Base-by-base conservation (phyloP, 768 basidiomycete species). In the Trametes cingulata region DNA sequence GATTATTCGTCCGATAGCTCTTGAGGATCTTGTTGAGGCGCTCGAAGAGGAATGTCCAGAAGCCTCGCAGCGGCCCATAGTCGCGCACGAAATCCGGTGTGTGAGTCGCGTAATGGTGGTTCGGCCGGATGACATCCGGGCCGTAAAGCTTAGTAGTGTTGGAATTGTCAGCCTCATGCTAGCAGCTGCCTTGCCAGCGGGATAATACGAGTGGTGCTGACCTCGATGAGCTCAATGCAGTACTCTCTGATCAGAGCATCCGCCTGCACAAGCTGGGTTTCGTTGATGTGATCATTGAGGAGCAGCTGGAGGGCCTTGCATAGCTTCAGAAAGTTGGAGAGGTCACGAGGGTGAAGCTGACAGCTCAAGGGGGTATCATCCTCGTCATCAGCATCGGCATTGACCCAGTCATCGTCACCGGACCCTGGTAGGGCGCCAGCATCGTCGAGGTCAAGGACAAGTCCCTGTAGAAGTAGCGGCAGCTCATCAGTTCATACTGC, bases 21-120 rank as follows among this genome's bases (percentile, higher is more conserved):
- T 74, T 74, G 39, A 74, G 62, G 2, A 72, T 40, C 24, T 71
- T 71, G 63, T 75, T 75, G 17, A 75, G 52, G 0, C 73, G 64
- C 40, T 75, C 73, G 33, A 66, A 67, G 0, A 73, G 48, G 55
- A 72, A 75, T 0, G 66, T 68, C 73, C 74, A 78, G 52, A 76
- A 78, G 8, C 68, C 68, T 27, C 74, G 71, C 0, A 78, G 58
- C 3, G 77, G 76, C 0, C 77, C 74, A 52, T 69, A 78, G 41
- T 74, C 70, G 0, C 60, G 63, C 0, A 73, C 60, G 43, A 60
- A 68, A 0, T 60, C 65, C 0, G 65, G 37, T 0, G 73, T 67
- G 41, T 78, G 77, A 0, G 68, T 74, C 0, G 68, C 65, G 29
- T 72, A 78, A 52, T 78, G 77, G 43, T 75, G 73, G 57, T 78